Evolutionary conservation across 2,329 filamentous ascomycete species (phyloP).

Genomic region (Geoglossum cookeanum): DNA sequence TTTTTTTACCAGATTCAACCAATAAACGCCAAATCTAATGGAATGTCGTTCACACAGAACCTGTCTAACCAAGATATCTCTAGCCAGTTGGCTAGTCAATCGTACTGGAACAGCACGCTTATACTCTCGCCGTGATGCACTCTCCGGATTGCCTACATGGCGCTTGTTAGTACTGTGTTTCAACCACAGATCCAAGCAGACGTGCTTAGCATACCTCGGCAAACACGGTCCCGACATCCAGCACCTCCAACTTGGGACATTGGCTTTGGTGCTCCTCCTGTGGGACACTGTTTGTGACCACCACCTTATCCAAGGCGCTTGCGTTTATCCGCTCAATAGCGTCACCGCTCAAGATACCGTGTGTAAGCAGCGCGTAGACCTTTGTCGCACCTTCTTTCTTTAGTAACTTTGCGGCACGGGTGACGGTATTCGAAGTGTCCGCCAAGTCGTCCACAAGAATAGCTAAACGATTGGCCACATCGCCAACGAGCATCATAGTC

Average conservation of each 20-base stretch:
- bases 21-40: slow-evolving; percentile 1
- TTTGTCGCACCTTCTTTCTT: slow-evolving; percentile 81
- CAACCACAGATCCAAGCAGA: background rate
- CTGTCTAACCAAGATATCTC: background rate
- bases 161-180: slow-evolving; percentile 11
- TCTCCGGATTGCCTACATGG: slow-evolving; percentile 55
- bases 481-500: slow-evolving; percentile 88
- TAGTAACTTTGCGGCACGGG: slow-evolving; percentile 83
- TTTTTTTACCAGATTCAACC: background rate
- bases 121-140: slow-evolving; percentile 98
- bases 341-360: slow-evolving; percentile 88
- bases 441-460: slow-evolving; percentile 90
- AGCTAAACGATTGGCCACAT: slow-evolving; percentile 61
- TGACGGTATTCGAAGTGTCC: slow-evolving; percentile 95
- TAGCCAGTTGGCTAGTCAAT: slow-evolving; percentile 23
- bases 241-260: slow-evolving; percentile 76
- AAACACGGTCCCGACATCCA: slow-evolving; percentile 78
- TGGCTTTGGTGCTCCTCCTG: slow-evolving; percentile 60
- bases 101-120: slow-evolving; percentile 80
- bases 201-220: slow-evolving; percentile 44
- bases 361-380: slow-evolving; percentile 83
- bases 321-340: slow-evolving; percentile 88
- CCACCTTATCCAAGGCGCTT: slow-evolving; percentile 76
- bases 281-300: slow-evolving; percentile 89
- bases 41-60: background rate